Percentiles rank a stretch among this genome's conserved stretches.
phyloP scores from a whole-genome alignment of 2,329 filamentous ascomycete genomes.

The Botrytis aclada region DNA sequence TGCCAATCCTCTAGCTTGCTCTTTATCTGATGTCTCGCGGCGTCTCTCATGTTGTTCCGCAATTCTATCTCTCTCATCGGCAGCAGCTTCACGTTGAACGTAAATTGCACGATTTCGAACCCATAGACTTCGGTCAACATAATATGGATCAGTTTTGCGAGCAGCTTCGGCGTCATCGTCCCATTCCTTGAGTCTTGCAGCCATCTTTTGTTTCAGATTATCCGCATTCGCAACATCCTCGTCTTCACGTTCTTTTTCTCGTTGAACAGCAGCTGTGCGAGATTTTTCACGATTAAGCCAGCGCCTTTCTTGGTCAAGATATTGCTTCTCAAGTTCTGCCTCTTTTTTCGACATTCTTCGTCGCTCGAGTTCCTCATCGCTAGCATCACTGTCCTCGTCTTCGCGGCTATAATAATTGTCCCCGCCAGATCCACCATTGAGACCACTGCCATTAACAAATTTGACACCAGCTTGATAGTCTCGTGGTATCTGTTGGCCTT shows the following conservation, averaged over 20 bases:
- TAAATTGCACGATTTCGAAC: conserved; percentile 74
- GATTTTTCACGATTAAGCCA: conserved; percentile 89
- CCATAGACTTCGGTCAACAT: conserved; percentile 82
- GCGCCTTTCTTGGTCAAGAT: conserved; percentile 79
- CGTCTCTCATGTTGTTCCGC: conserved; percentile 73
- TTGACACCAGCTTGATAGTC: conserved; percentile 74
- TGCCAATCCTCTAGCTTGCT: conserved; percentile 78
- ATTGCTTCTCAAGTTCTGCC: conserved; percentile 74
- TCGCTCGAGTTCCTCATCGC: conserved; percentile 79
- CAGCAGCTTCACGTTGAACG: conserved; percentile 67
- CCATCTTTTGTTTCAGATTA: conserved; percentile 63
- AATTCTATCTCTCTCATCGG: conserved; percentile 79
- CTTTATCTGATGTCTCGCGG: conserved; percentile 66
- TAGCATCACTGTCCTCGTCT: conserved; percentile 83
- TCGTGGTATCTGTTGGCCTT: conserved; percentile 60
- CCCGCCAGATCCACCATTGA: conserved; percentile 52
- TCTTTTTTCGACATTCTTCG: conserved; percentile 68
- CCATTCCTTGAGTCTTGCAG: conserved; percentile 73
- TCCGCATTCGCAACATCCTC: conserved; percentile 67
- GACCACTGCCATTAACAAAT: conserved; percentile 77
- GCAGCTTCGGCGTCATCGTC: conserved; percentile 82
- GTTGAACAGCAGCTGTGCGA: conserved; percentile 77
- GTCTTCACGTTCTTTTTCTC: conserved; percentile 77
- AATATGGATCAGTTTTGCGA: conserved; percentile 75
- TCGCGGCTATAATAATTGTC: conserved; percentile 59